phyloP scores from a whole-genome alignment of 23 red algal species.

The Agarophyton chilense region DNA sequence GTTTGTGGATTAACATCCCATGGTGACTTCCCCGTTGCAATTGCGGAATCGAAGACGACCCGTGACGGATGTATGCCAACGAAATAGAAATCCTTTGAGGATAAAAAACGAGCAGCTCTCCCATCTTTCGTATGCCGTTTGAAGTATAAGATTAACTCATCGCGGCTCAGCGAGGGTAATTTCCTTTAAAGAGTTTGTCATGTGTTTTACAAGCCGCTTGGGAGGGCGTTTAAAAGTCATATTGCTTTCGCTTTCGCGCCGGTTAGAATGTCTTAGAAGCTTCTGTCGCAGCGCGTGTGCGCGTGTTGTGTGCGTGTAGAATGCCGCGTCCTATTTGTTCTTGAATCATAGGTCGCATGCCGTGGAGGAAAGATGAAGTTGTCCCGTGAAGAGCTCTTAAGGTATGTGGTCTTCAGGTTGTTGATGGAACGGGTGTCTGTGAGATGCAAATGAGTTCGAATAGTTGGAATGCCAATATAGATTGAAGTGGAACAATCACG shows the following conservation, averaged over 20 bases:
- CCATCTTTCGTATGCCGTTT: background rate
- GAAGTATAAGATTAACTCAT: background rate
- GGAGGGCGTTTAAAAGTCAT: background rate
- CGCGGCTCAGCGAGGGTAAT: background rate
- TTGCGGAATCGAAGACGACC: background rate
- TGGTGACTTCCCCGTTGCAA: background rate
- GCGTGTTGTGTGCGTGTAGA: background rate
- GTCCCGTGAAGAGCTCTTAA: background rate
- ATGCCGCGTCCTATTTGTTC: background rate
- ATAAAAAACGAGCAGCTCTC: background rate
- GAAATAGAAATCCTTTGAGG: background rate
- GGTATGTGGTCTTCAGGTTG: background rate
- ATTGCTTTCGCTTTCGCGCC: too few relatives aligned
- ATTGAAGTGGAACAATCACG: conserved; percentile 3
- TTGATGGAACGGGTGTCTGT: background rate
- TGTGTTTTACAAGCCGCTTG: background rate
- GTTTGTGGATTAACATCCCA: background rate
- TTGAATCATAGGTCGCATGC: background rate
- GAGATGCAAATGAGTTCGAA: background rate
- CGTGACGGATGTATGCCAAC: background rate
- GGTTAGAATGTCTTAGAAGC: background rate
- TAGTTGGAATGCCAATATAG: background rate
- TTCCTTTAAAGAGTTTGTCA: background rate
- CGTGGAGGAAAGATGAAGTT: background rate
- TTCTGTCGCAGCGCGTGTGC: background rate